Base-by-base conservation (phyloP, 768 basidiomycete genomes). In the Trametes punicea region DNA sequence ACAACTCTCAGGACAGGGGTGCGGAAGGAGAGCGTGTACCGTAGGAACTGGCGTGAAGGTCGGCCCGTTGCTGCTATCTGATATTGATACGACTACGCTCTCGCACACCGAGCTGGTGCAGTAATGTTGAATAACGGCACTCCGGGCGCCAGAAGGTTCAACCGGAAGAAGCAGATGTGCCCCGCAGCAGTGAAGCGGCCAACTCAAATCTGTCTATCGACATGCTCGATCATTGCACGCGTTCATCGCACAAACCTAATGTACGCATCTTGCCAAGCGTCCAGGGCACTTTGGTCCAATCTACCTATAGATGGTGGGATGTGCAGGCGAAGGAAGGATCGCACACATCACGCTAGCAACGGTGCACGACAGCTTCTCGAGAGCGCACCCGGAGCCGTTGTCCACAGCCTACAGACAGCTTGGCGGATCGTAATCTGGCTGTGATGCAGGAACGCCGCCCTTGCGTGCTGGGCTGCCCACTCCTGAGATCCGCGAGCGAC, bases 281-380 rank as follows among this genome's bases (percentile, higher is more conserved):
- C 44, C 52, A 54, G 52, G 52, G 52, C 52, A 29, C 44, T 20
- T 44, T 23, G 13, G 9, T 38, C 44, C 52, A 54, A 54, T 54
- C 34, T 54, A 33, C 33, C 52, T 34, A 54, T 46, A 54, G n/a
- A 45, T 36, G 52, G 27, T 13, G 27, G 20, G 40, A 33, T 18
- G 47, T 34, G 47, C 33, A 48, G 33, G 23, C 11, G 8, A 38
- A 44, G n/a, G 33, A 44, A 38, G 39, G 41, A 20, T 6, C 21
- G 38, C 34, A 7, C 20, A 42, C 20, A 33, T 45, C 41, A 21
- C 7, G 33, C 51, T 44, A 36, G 42, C 51, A 45, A 20, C 42
- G 6, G n/a, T 45, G 38, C 41, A n/a, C n/a, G n/a, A 16, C 31
- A 9, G 27, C 39, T 34, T 41, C 39, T 21, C 27, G 50, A 41